Base-by-base conservation (phyloP, 2,329 filamentous ascomycete genomes). In the Apiospora sp. region DNA sequence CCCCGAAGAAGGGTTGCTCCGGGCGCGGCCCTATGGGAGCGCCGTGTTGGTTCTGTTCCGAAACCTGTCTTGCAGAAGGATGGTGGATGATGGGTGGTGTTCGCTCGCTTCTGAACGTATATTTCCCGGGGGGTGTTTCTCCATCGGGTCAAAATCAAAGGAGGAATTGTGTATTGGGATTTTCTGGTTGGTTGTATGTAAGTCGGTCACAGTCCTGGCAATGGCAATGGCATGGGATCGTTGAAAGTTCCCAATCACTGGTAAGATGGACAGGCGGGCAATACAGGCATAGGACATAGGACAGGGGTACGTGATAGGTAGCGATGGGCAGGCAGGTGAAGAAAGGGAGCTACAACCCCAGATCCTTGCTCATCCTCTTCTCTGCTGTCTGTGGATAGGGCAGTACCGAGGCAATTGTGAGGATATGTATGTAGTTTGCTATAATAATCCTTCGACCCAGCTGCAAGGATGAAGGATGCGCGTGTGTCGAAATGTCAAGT, bases 11-110 rank as follows among this genome's bases (percentile, higher is more conserved):
- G 58, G 58, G 30, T 64, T 64, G 30, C 30, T n/a, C 58, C 34
- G 58, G 58, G 19, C 54, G 19, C 54, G 30, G 58, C 58, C 58
- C 58, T 64, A 64, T 64, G 58, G 58, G 58, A 64, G 58, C 8
- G 34, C 10, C 34, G 58, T 64, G 58, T 64, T 64, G 58, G 58
- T 37, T 41, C 22, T 64, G 58, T 14, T 41, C 34, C 30, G 58
- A 64, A 64, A 41, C 58, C 34, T 64, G 58, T 41, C 58, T 64
- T 64, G 34, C 58, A 64, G 58, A 41, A 64, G 58, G 58, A n/a
- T 41, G 30, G 58, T n/a, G 19, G 19, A 14, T 30, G 24, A 30
- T 30, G 27, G 27, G 27, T 14, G 13, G 2, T 41, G 58, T n/a
- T 64, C 34, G 58, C 58, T 41, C 37, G 37, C 37, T 41, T 41